phyloP scores from a whole-genome alignment of 257 asterid species.

The Ehretia macrophylla region DNA sequence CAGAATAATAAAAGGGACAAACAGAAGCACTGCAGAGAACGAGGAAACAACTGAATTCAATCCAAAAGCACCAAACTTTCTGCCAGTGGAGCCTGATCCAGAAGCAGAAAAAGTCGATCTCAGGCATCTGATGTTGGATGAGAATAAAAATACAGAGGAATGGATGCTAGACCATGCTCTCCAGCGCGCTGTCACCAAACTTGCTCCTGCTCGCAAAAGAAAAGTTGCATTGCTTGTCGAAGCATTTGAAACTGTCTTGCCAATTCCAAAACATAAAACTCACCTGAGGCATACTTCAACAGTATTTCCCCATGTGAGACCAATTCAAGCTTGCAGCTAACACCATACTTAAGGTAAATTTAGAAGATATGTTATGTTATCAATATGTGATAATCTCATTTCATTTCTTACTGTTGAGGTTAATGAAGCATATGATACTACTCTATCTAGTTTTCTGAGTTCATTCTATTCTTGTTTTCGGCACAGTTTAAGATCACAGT shows the following conservation, averaged over 20 bases:
- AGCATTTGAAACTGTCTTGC: slow-evolving; percentile 81
- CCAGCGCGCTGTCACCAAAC: slow-evolving; percentile 64
- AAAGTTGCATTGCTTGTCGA: slow-evolving; percentile 77
- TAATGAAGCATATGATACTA: not conserved
- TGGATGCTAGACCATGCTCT: slow-evolving; percentile 92
- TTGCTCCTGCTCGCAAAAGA: slow-evolving; percentile 71
- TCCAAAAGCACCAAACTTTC: slow-evolving; percentile 73
- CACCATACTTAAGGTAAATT: slow-evolving; percentile 26
- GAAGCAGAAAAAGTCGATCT: slow-evolving; percentile 81
- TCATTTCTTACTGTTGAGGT: not conserved
- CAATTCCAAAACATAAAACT: slow-evolving; percentile 38
- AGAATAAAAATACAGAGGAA: slow-evolving; percentile 63
- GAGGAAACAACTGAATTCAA: slow-evolving; percentile 49
- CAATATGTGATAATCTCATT: no score
- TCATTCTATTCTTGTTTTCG: not conserved
- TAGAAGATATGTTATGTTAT: no score
- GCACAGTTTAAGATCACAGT: not conserved
- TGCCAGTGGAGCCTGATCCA: slow-evolving; percentile 49
- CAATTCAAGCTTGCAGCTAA: slow-evolving; percentile 71
- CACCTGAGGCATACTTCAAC: slow-evolving; percentile 27
- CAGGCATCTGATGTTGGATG: slow-evolving; percentile 71
- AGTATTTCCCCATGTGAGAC: slow-evolving; percentile 28
- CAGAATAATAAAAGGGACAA: slow-evolving; percentile 17
- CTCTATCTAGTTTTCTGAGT: not conserved
- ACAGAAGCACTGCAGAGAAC: slow-evolving; percentile 20